Evolutionary conservation across 345 rosid species (phyloP), one percentile per base, ranked within the genome.

Genomic region (Garcia nutans): DNA sequence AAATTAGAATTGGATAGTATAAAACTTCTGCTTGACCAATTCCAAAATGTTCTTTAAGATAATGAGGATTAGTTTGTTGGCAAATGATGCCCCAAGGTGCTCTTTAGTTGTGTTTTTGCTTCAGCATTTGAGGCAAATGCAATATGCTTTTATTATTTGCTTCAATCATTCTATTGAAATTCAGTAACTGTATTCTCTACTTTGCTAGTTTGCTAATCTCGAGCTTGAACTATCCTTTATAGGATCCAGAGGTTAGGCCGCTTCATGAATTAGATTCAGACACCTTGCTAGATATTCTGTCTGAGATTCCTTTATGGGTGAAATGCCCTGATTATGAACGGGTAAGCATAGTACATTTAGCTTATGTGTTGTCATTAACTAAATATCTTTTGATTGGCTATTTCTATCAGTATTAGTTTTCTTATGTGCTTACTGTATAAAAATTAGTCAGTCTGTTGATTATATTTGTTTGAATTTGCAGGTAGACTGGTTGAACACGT

Each of bases 401-500:
- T 37, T 2, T 7, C 44, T 33, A 37, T 20, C 37, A 4, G 4
- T 63, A 20, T 41, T 11, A 59, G 1, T 33, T 42, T 61, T 61
- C 26, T 61, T 17, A 4, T 49, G 10, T 57, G 54, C 28, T 50
- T 22, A 54, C 56, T 63, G 15, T 57, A 70, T 13, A 42, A 50
- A 67, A 33, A 56, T 10, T 41, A 15, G 19, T 49, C 11, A 24
- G 37, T 63, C 11, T 72, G 9, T 58, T 76, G 65, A 72, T 54
- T 41, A 13, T 20, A 19, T 50, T 55, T 28, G 33, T 55, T n/a
- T 71, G 74, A 31, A 69, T 54, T 23, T 66, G 33, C 75, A 92
- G 97, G 92, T 92, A 23, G 94, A 92, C 33, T 92, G 94, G 97
- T 71, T 92, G 67, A 92, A 92, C 86, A 90, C 74, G 80, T 82